Evolutionary conservation across 495 filamentous ascomycete species (phyloP), one percentile per base, ranked within the genome.

Genomic region (Thozetella sp.): DNA sequence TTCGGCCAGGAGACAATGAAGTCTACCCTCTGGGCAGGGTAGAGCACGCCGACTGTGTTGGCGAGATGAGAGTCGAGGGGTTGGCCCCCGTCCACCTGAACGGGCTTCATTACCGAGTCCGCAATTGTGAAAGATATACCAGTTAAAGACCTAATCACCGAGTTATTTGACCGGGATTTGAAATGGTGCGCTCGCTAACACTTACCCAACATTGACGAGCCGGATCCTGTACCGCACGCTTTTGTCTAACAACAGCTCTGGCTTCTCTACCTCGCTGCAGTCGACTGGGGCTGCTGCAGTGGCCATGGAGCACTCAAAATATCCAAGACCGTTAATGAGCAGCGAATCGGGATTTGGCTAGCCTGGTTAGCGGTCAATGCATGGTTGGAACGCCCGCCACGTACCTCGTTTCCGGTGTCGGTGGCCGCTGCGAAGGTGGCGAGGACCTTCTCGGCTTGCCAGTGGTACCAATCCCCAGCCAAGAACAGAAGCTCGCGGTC

Each of bases 401-500:
- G 2, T 1, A 57, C 55, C 45, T 57, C 82, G 40, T 78, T 80
- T 0, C 76, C 79, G 67, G 77, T 80, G 24, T 70, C 75, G 1
- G 66, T 71, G 22, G 72, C 66, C 25, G 66, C 66, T 58, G 70
- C 73, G 57, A 81, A 85, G 73, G 74, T 81, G 0, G 66, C 72
- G 6, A 80, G 65, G 17, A 83, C 74, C 26, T 82, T 70, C 10
- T 52, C 23, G 3, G 62, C 58, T 6, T 57, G 56, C 13, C 69
- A 64, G 62, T 85, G 82, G 63, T 85, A 85, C 80, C 80, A 83
- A 57, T 85, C 82, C 6, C 79, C 79, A 34, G 84, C 73, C 3
- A 85, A 58, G 25, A 85, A 67, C 27, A 83, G 55, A 24, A 76
- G 67, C 3, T 82, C 74, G 40, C 75, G 67, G 2, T 80, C 72